Conservation (phyloP, 495 filamentous ascomycete genomes). For the Neurospora sp. region DNA sequence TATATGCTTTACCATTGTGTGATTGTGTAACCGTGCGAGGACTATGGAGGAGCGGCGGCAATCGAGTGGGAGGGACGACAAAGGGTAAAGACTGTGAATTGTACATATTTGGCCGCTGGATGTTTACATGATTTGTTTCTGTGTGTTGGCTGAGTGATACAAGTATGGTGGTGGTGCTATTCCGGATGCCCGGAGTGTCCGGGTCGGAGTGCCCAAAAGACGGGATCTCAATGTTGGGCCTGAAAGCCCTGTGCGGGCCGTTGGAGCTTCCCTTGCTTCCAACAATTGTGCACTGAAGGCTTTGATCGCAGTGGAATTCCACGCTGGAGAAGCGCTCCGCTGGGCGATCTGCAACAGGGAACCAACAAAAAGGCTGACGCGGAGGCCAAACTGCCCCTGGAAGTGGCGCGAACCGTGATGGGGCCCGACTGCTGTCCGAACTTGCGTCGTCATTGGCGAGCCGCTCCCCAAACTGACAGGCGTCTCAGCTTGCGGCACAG, state of each 20-base stretch:
- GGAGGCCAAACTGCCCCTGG: no score
- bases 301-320: not conserved
- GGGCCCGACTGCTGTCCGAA: not conserved
- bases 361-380: not conserved
- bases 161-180: not conserved
- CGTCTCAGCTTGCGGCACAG: slow-evolving; percentile 18
- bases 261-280: not conserved
- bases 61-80: not conserved
- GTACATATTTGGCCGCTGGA: not conserved
- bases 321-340: not conserved
- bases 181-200: not conserved
- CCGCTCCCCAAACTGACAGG: not conserved
- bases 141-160: not conserved
- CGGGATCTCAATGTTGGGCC: not conserved
- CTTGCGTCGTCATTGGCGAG: not conserved
- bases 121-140: not conserved
- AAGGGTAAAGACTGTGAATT: not conserved
- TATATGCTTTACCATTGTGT: not conserved
- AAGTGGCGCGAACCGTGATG: not conserved
- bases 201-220: not conserved
- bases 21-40: not conserved
- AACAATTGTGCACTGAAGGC: not conserved
- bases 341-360: not conserved
- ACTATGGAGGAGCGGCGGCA: not conserved
- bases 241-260: not conserved